Percentiles rank a stretch among this genome's conserved stretches.
These are phyloP conservation scores for sunflower (Helianthus annuus) DNA, from an alignment of 129 eudicot species.

Conservation along the genomic window DNA sequence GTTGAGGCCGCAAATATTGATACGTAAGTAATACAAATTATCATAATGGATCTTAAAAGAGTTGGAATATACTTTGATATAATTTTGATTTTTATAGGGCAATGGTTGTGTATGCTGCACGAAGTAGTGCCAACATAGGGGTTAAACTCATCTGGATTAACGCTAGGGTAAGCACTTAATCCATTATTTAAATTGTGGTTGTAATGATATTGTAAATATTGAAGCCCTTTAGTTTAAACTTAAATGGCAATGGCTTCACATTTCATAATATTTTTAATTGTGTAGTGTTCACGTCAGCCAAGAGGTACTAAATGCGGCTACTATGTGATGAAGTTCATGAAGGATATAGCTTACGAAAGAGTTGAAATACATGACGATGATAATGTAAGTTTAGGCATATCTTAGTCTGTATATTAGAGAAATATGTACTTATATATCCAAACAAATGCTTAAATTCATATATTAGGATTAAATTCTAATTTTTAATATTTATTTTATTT, in stretches of 20 bases:
- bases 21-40: neutral
- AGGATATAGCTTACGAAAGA: neutral
- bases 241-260: too few species aligned
- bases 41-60: too few species aligned
- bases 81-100: neutral
- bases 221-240: too few species aligned
- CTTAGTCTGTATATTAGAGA: too few species aligned
- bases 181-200: neutral
- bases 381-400: too few species aligned
- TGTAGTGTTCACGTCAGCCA: neutral
- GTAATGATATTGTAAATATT: neutral
- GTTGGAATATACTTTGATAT: constrained; percentile 1
- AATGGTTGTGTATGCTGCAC: neutral
- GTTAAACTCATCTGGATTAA: neutral
- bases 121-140: neutral
- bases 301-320: neutral
- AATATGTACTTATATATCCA: too few species aligned
- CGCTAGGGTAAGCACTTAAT: neutral
- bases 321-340: neutral
- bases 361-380: too few species aligned
- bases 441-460: too few species aligned
- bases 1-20: neutral
- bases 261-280: neutral
- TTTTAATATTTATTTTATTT: too few species aligned
- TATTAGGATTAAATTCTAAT: too few species aligned